Base-by-base conservation (phyloP, 1,284 basidiomycete genomes). In the Erythrobasidium hasegawianum region DNA sequence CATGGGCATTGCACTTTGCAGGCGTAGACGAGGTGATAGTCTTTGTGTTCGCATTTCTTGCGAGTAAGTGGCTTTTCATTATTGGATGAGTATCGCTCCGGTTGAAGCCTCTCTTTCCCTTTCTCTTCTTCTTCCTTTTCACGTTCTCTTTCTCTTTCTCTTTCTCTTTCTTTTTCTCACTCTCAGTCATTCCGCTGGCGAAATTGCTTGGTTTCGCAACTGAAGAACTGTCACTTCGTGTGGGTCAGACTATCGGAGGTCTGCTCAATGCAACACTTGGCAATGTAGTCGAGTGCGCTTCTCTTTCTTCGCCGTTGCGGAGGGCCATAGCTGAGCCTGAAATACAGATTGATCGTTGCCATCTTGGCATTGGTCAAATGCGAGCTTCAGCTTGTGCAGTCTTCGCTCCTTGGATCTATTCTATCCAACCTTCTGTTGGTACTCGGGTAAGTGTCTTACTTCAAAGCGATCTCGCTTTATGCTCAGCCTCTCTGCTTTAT, bases 171-270 rank as follows among this genome's bases (percentile, higher is more conserved):
- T n/a, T n/a, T n/a, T n/a, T n/a, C n/a, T n/a, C n/a, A n/a, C n/a
- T n/a, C n/a, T n/a, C 40, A 47, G 43, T 62, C 53, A 55, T 59
- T 11, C 66, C 55, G 4, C 53, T 54, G 64, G 90, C 90, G 10
- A 77, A 90, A 82, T 78, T 94, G 2, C 82, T 95, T 5, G 88
- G 87, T 0, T 90, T 90, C 75, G 89, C 88, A 0, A 95, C 91
- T 0, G 91, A 94, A 71, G 88, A 94, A 72, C 76, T 93, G 4
- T 89, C 90, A 0, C 73, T 93, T 69, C 85, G 79, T 2, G 75
- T 80, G 14, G 79, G 90, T 1, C 89, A 93, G 78, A 91, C 90
- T 0, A 78, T 94, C 2, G 90, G 88, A 4, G 55, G 89, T 67
- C 81, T 93, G 13, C 76, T 93, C 67, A 93, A 93, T 76, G 90